phyloP scores from a whole-genome alignment of 257 asterid species.

The Solanum appendiculatum region DNA sequence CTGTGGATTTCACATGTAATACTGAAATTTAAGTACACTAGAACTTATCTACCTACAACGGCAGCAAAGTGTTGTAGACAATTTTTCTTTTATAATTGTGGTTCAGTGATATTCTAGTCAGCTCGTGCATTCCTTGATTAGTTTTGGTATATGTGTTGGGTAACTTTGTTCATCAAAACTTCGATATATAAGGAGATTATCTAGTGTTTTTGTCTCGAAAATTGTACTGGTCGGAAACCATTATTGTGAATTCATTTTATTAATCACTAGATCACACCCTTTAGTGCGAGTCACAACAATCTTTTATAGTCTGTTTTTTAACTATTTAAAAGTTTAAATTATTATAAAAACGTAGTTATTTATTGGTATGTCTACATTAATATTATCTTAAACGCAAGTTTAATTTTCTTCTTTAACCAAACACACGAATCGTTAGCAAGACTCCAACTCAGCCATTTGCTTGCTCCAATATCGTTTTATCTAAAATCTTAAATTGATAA shows the following conservation, averaged over 20 bases:
- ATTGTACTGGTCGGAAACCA: background rate
- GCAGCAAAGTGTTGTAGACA: background rate
- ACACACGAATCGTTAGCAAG: background rate
- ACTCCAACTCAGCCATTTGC: background rate
- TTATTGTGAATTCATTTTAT: background rate
- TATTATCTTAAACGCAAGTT: background rate
- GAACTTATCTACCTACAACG: background rate
- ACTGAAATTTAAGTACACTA: background rate
- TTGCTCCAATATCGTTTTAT: background rate
- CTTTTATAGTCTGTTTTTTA: background rate
- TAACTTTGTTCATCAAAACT: background rate
- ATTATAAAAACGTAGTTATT: background rate
- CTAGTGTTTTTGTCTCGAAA: accelerated
- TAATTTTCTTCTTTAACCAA: background rate
- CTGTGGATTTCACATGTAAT: background rate
- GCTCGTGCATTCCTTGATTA: background rate
- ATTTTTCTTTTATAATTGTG: background rate
- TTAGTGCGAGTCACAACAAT: background rate
- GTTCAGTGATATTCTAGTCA: background rate
- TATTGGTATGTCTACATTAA: background rate
- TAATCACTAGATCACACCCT: background rate
- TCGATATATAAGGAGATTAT: background rate
- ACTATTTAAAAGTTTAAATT: background rate
- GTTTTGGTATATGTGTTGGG: background rate
- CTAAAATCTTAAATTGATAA: background rate